Conservation (phyloP, 306 rosid species). For the Rubus parviflorus region DNA sequence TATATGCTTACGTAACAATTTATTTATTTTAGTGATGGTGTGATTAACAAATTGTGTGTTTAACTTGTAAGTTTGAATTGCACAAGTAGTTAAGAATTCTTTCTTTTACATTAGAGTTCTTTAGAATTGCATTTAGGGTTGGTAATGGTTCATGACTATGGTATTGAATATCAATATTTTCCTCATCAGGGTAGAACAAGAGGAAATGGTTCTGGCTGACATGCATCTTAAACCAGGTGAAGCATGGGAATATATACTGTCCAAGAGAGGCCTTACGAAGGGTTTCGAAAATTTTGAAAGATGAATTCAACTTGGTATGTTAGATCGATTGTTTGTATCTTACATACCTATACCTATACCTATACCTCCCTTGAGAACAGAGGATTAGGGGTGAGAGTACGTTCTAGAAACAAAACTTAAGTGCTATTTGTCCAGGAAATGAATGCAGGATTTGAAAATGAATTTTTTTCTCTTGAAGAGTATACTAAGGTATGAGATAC, state of each 20-base stretch:
- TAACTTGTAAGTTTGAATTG: not conserved
- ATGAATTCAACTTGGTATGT: constrained; percentile 85
- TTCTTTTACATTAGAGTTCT: too few relatives aligned
- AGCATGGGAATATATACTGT: constrained; percentile 92
- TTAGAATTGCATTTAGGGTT: not conserved
- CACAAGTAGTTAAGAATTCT: too few relatives aligned
- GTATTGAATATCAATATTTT: constrained; percentile 21
- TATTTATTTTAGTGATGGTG: too few relatives aligned
- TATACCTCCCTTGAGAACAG: not conserved
- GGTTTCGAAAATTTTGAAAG: constrained; percentile 69
- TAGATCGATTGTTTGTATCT: constrained; percentile 11
- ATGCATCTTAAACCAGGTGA: constrained; percentile 68
- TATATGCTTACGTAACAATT: constrained; percentile 11
- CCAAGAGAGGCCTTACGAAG: constrained; percentile 79
- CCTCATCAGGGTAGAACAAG: constrained; percentile 60
- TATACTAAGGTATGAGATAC: constrained; percentile 55
- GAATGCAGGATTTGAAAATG: constrained; percentile 94
- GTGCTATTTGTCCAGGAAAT: constrained; percentile 52
- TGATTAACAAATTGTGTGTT: not conserved
- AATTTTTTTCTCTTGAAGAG: constrained; percentile 73
- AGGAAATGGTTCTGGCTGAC: constrained; percentile 90
- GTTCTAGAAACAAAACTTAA: not conserved
- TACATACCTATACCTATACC: not conserved
- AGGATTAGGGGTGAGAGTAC: not conserved
- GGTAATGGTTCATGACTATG: not conserved